Percentiles rank a stretch among this genome's conserved stretches.
phyloP scores from a whole-genome alignment of 1,284 basidiomycete species.

The Caloboletus firmus region DNA sequence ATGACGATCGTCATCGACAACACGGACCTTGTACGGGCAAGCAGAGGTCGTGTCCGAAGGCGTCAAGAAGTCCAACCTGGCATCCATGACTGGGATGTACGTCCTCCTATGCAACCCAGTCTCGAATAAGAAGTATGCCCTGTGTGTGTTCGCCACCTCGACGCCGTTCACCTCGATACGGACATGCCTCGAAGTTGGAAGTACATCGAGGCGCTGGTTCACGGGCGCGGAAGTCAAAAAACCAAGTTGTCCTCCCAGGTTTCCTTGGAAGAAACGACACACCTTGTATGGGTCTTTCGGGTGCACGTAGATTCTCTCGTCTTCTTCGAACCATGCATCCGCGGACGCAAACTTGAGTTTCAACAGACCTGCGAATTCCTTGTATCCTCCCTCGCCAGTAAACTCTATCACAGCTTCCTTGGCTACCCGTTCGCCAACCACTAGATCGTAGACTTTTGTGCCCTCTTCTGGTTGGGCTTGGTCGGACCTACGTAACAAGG shows the following conservation, averaged over 20 bases:
- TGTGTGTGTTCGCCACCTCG: constrained; percentile 58
- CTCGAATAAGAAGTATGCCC: constrained; percentile 58
- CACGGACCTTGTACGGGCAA: constrained; percentile 64
- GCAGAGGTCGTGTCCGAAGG: constrained; percentile 46
- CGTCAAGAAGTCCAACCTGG: constrained; percentile 49
- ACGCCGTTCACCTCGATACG: constrained; percentile 59
- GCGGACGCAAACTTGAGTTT: constrained; percentile 50
- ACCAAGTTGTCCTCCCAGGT: no score
- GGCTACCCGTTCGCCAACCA: constrained; percentile 42
- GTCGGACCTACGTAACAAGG: constrained; percentile 39
- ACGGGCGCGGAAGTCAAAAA: neutral
- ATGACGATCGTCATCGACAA: neutral
- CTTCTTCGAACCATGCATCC: constrained; percentile 70
- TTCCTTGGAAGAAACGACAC: neutral
- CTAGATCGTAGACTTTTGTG: constrained; percentile 46
- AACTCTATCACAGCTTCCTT: constrained; percentile 45
- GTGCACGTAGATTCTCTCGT: constrained; percentile 59
- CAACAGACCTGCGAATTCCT: constrained; percentile 48
- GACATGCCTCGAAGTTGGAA: constrained; percentile 60
- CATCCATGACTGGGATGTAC: constrained; percentile 62
- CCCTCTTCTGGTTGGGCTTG: constrained; percentile 32
- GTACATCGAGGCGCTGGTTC: constrained; percentile 55
- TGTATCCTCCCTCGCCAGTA: constrained; percentile 25
- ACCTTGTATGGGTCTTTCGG: constrained; percentile 73
- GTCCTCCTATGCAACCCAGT: constrained; percentile 55